Base-by-base conservation (phyloP, 228 moss, liverwort and hornwort genomes). In the Sphagnum fallax region DNA sequence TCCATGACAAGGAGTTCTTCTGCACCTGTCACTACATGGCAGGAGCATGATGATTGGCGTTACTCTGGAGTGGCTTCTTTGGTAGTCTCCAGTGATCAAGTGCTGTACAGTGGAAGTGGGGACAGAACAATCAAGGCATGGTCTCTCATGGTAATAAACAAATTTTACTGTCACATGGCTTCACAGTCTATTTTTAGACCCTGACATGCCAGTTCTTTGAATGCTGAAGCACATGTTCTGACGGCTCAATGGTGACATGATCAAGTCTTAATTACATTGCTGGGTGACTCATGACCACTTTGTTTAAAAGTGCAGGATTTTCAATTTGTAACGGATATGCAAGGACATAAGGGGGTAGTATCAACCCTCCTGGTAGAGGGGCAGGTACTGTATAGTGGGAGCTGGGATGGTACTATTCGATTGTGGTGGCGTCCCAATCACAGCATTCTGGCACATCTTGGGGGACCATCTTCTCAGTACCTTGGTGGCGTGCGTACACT, bases 371-470 rank as follows among this genome's bases (percentile, higher is more conserved):
- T 90, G 55, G 87, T 98, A 61, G 87, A 98, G 49, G 90, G 85
- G 69, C 88, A 91, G 51, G 61, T 98, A 55, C 93, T 98, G 16
- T 90, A 91, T 50, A 98, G 97, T 76, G 93, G 97, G 66, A 91
- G 93, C 74, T 97, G 93, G 97, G 97, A 98, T 77, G 90, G 97
- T 64, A 87, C 80, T n/a, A 83, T 98, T 64, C 83, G 84, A 66
- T 77, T 93, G 49, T 98, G 97, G 97, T 98, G 93, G 93, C 90
- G 93, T 71, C 77, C 79, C 63, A 93, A 98, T 74, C 84, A 93
- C 52, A 93, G 80, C 78, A 78, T 75, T 55, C 79, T 98, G 75
- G 69, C 85, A 62, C 71, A 72, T 50, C 79, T 98, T 53, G 87
- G 82, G 69, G 73, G 74, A 71, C 63, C 72, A 47, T 66, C 83